Evolutionary conservation across 2,329 filamentous ascomycete genomes (phyloP).

Genomic region (Kalmusia sp.): DNA sequence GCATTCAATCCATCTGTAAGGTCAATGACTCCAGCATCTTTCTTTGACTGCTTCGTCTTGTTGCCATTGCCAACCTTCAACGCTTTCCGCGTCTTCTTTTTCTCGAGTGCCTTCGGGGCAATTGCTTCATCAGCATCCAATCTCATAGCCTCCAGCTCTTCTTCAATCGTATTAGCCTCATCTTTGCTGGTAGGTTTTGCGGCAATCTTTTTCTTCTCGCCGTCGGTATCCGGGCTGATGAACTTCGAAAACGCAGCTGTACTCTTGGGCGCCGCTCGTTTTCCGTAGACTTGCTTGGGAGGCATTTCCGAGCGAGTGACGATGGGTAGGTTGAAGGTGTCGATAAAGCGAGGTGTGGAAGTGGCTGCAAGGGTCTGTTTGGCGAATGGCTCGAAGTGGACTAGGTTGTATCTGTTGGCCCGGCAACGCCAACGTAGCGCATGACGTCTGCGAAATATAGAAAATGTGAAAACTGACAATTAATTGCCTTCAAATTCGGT

Average conservation of each 20-base stretch:
- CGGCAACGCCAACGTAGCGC: conserved; percentile 9
- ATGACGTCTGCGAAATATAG: background rate
- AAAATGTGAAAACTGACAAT: too few species aligned
- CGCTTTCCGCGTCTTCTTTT: conserved; percentile 2
- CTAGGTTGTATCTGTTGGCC: conserved; percentile 13
- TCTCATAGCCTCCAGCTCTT: background rate
- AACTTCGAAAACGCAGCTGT: conserved; percentile 30
- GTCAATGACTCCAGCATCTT: background rate
- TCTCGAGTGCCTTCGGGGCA: background rate
- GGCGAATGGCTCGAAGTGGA: conserved; percentile 5
- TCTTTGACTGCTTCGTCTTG: background rate
- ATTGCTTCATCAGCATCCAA: background rate
- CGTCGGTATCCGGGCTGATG: conserved; percentile 21
- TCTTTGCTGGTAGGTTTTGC: background rate
- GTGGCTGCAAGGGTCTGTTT: conserved; percentile 12
- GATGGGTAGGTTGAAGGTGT: background rate
- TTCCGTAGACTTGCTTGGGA: conserved; percentile 48
- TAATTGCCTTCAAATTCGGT: too few species aligned
- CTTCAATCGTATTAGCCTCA: conserved; percentile 1
- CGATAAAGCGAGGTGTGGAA: background rate
- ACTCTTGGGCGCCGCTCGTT: conserved; percentile 33
- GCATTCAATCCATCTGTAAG: conserved; percentile 9
- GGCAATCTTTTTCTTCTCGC: background rate
- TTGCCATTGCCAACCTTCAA: background rate
- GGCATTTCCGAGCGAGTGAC: conserved; percentile 26